Evolutionary conservation across 768 basidiomycete genomes (phyloP).

Genomic region (Antrodiella citrinella): DNA sequence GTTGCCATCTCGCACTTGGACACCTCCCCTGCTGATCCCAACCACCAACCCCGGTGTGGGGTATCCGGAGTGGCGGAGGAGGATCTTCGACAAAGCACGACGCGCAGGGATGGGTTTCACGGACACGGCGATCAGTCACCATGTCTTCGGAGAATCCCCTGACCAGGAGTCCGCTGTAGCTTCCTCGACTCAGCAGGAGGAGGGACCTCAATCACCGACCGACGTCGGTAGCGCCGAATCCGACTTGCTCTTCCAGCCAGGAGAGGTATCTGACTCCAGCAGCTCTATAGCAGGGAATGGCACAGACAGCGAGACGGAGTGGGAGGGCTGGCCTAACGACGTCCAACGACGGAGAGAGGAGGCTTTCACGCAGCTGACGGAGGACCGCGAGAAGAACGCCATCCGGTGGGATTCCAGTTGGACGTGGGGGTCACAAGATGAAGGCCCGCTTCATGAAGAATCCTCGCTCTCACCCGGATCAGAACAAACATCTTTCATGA

Average conservation of each 20-base stretch:
- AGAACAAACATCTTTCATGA: not conserved
- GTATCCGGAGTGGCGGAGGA: conserved; percentile 62
- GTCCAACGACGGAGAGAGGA: conserved; percentile 30
- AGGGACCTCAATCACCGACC: not conserved
- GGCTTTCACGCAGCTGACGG: not conserved
- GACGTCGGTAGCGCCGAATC: conserved; percentile 14
- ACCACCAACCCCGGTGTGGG: conserved; percentile 23
- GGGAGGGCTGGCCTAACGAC: conserved; percentile 61
- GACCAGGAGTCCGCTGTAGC: conserved; percentile 14
- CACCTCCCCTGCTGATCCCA: not conserved
- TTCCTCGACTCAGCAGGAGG: conserved; percentile 3
- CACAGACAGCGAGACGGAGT: conserved; percentile 50
- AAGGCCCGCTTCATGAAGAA: not conserved
- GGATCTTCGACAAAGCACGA: conserved; percentile 41
- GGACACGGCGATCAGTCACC: conserved; percentile 41
- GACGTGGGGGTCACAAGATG: not conserved
- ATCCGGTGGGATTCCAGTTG: not conserved
- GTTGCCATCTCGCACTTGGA: conserved; percentile 2
- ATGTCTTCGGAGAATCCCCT: conserved; percentile 16
- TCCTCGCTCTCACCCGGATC: not conserved
- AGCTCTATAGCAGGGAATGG: conserved; percentile 3
- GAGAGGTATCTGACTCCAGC: conserved; percentile 17
- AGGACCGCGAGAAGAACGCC: not conserved
- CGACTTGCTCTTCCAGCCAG: conserved; percentile 18
- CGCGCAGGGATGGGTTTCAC: conserved; percentile 53